Evolutionary conservation across 192 early-diverging fungal genomes (phyloP).

Genomic region (Backusella tuberculispora): DNA sequence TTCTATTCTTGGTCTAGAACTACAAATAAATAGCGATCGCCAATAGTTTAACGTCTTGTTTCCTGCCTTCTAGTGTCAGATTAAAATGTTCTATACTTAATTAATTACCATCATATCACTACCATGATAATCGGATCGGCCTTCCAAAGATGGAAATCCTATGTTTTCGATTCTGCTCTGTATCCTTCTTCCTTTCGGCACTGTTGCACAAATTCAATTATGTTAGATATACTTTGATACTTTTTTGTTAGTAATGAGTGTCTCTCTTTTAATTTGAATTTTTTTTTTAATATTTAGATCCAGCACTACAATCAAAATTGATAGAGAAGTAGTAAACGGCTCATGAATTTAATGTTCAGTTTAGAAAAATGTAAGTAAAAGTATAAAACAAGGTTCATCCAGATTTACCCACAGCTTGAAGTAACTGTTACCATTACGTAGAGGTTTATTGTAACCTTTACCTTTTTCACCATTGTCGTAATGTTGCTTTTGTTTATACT

Average conservation of each 20-base stretch:
- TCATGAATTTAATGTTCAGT: slow-evolving; percentile 3
- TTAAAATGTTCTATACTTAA: not conserved
- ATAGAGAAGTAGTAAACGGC: slow-evolving; percentile 16
- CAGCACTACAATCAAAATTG: slow-evolving; percentile 8
- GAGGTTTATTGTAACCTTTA: not conserved
- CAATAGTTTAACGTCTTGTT: not conserved
- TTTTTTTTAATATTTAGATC: slow-evolving; percentile 3
- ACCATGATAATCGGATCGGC: slow-evolving; percentile 7
- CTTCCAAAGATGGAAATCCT: slow-evolving; percentile 12
- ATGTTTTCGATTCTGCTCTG: slow-evolving; percentile 13
- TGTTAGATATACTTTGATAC: not conserved
- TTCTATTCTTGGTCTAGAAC: slow-evolving; percentile 5
- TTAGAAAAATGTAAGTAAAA: slow-evolving; percentile 9
- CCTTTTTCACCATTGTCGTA: not conserved
- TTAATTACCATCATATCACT: not conserved
- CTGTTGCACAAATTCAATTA: slow-evolving; percentile 7
- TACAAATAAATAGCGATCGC: slow-evolving; percentile 10
- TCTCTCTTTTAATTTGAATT: slow-evolving; percentile 15
- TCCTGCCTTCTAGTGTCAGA: not conserved
- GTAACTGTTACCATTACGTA: slow-evolving; percentile 1
- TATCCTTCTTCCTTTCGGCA: slow-evolving; percentile 1
- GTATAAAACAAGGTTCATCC: not conserved
- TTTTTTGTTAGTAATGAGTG: not conserved
- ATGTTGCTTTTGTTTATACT: slow-evolving; percentile 2
- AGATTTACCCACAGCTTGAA: slow-evolving; percentile 7